phyloP scores from a whole-genome alignment of 2,329 filamentous ascomycete species.

The Davidsoniella eucalypti region DNA sequence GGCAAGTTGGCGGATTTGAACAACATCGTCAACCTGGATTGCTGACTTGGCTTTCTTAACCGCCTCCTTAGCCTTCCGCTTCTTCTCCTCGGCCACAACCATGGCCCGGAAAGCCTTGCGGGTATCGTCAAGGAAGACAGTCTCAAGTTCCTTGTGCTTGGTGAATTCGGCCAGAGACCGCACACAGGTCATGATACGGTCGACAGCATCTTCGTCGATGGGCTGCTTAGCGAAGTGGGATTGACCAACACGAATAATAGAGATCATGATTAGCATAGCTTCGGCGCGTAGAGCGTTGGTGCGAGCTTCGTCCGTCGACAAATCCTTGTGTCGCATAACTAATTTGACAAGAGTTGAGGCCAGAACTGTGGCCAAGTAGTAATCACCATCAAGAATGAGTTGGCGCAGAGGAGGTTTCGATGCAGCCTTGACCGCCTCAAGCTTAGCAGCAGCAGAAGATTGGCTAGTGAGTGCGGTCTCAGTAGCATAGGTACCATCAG shows the following conservation, averaged over 20 bases:
- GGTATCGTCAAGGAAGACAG: slow-evolving; percentile 86
- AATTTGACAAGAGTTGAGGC: slow-evolving; percentile 92
- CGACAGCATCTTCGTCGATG: slow-evolving; percentile 96
- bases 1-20: slow-evolving; percentile 79
- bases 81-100: slow-evolving; percentile 96
- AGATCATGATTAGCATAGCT: slow-evolving; percentile 99
- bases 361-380: slow-evolving; percentile 88
- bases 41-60: slow-evolving; percentile 85
- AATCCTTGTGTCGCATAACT: slow-evolving; percentile 92
- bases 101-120: slow-evolving; percentile 90
- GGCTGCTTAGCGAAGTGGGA: slow-evolving; percentile 97
- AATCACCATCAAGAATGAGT: slow-evolving; percentile 91
- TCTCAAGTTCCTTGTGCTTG: slow-evolving; percentile 77
- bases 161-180: slow-evolving; percentile 81
- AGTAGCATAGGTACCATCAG: slow-evolving; percentile 93
- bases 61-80: slow-evolving; percentile 86
- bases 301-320: slow-evolving; percentile 67
- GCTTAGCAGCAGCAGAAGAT: slow-evolving; percentile 71
- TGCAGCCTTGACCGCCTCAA: slow-evolving; percentile 92
- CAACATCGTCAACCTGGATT: slow-evolving; percentile 88
- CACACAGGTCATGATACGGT: slow-evolving; percentile 95
- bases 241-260: slow-evolving; percentile 91
- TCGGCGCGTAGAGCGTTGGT: slow-evolving; percentile 91
- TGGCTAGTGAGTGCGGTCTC: slow-evolving; percentile 91
- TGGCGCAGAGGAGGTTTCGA: slow-evolving; percentile 91